Percentiles rank a stretch among this genome's conserved stretches.
These are phyloP conservation scores for Trichophyton equinum DNA, from an alignment of 2,329 filamentous ascomycete species.

Conservation along the genomic window DNA sequence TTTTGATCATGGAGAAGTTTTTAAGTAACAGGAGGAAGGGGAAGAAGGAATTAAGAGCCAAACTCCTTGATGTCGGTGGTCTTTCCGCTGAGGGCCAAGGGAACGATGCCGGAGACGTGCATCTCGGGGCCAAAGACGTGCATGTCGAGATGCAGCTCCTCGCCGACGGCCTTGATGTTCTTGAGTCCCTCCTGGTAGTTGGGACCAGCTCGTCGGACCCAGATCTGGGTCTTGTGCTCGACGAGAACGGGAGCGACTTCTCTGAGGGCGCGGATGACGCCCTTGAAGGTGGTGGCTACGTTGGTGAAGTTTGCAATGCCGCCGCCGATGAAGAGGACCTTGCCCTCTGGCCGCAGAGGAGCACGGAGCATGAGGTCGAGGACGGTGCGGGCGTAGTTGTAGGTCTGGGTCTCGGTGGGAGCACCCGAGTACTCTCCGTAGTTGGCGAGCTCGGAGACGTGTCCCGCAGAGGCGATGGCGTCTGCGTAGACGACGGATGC, in stretches of 20 bases:
- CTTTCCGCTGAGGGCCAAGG: constrained; percentile 64
- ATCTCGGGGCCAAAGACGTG: constrained; percentile 73
- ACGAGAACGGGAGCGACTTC: constrained; percentile 74
- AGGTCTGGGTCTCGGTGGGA: constrained; percentile 96
- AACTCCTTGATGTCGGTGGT: constrained; percentile 51
- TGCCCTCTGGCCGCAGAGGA: constrained; percentile 73
- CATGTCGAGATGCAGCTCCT: constrained; percentile 92
- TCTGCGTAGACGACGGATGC: constrained; percentile 98
- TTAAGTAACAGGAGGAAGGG: not conserved
- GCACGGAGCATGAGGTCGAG: constrained; percentile 95
- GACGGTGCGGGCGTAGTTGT: constrained; percentile 95
- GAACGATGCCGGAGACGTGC: constrained; percentile 91
- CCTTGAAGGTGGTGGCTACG: constrained; percentile 98
- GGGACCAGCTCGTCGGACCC: constrained; percentile 79
- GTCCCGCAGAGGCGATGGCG: constrained; percentile 91
- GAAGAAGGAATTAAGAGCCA: constrained; percentile 23
- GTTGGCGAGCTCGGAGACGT: constrained; percentile 93
- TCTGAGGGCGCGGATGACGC: constrained; percentile 89
- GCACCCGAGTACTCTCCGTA: constrained; percentile 99
- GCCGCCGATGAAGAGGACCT: constrained; percentile 98
- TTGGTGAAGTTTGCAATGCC: constrained; percentile 99
- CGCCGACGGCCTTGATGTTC: constrained; percentile 96
- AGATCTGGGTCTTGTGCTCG: constrained; percentile 98
- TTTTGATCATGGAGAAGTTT: not conserved
- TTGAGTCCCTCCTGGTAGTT: constrained; percentile 99